Conservation (phyloP, 768 basidiomycete genomes). For the Mycena sanguinolenta region DNA sequence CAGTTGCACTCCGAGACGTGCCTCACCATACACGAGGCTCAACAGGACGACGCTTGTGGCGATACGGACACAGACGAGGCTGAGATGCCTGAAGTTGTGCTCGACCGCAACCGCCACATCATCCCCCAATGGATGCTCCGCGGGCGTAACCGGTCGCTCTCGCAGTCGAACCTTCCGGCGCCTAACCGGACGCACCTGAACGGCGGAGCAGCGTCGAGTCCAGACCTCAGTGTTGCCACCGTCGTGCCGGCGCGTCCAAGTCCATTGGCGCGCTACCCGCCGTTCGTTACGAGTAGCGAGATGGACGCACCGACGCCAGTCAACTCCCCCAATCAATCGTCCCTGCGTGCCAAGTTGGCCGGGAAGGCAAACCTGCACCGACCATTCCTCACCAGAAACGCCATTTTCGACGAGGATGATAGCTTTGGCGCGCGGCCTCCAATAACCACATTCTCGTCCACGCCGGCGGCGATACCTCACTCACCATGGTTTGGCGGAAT, state of each 20-base stretch:
- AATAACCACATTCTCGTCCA: slow-evolving; percentile 52
- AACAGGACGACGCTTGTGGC: slow-evolving; percentile 46
- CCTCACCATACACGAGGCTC: slow-evolving; percentile 35
- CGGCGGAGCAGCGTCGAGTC: slow-evolving; percentile 76
- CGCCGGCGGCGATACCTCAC: slow-evolving; percentile 44
- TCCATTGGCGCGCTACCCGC: slow-evolving; percentile 57
- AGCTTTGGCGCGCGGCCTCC: slow-evolving; percentile 46
- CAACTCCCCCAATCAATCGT: slow-evolving; percentile 57
- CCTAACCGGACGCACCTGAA: slow-evolving; percentile 55
- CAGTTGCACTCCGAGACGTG: neutral
- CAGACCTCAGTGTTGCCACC: slow-evolving; percentile 65
- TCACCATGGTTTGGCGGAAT: slow-evolving; percentile 85
- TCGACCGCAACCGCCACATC: slow-evolving; percentile 95
- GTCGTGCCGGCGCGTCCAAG: slow-evolving; percentile 48
- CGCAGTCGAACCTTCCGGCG: slow-evolving; percentile 58
- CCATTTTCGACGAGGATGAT: slow-evolving; percentile 50
- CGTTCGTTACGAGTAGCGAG: slow-evolving; percentile 52
- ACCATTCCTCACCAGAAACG: slow-evolving; percentile 31
- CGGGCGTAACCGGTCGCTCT: slow-evolving; percentile 63
- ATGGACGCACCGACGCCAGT: slow-evolving; percentile 64
- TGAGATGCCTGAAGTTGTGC: slow-evolving; percentile 93
- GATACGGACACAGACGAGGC: slow-evolving; percentile 72
- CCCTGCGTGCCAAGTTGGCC: slow-evolving; percentile 41
- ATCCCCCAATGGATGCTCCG: slow-evolving; percentile 93
- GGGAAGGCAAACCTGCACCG: slow-evolving; percentile 12